Base-by-base conservation (phyloP, 2,329 filamentous ascomycete genomes). In the Sporothrix curviconia region DNA sequence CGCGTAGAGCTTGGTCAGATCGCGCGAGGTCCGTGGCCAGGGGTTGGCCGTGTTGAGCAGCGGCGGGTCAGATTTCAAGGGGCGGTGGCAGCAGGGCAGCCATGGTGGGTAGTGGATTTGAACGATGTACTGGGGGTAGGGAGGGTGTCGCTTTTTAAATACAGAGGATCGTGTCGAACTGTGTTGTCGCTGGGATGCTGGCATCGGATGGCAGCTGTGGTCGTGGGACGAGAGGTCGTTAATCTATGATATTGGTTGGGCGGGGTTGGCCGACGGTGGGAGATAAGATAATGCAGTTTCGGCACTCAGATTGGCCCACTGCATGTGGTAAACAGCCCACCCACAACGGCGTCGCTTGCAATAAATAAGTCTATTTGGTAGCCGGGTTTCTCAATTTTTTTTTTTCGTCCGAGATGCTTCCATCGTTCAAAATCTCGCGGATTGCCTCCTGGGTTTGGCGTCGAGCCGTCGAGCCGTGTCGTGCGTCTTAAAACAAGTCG, bases 21-120 rank as follows among this genome's bases (percentile, higher is more conserved):
- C 81, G 4, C n/a, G 78, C 74, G 5, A 79, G 69, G 3, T 79
- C 82, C 0, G 86, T 89, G 25, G 87, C 87, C 87, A 91, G 0
- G 88, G 88, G 51, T 82, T 86, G 30, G 89, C 82, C 0, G 87
- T 87, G 71, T 92, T 92, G 62, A 91, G 74, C 7, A 92, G 74
- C 0, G 86, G 86, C 0, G 86, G 86, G 43, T 74, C 64, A 59
- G n/a, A 90, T 82, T 7, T 63, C 52, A 9, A 87, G 68, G 61
- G 65, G 75, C 0, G 78, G 80, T 2, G 79, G 80, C 6, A n/a
- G n/a, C n/a, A n/a, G n/a, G n/a, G 17, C 17, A 1, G 56, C 15
- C 58, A 58, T 60, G 9, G 17, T 30, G 42, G 6, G 24, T 43
- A 9, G 22, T 25, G 28, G n/a, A 28, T 44, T 5, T 28, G n/a